phyloP scores from a whole-genome alignment of 1,139 yeast species.

The Arxiozyma bovina region DNA sequence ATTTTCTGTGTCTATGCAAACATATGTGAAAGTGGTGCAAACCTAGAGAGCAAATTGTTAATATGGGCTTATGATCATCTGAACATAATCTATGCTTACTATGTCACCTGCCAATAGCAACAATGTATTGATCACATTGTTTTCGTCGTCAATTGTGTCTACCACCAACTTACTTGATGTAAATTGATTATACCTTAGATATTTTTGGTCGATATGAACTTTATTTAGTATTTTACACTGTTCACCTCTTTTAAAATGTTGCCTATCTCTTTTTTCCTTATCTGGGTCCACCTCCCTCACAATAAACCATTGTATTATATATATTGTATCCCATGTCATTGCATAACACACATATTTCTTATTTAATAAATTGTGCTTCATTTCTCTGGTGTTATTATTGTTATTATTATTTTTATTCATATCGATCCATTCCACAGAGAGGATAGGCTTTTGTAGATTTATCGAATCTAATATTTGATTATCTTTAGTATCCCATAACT shows the following conservation, averaged over 20 bases:
- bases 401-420: no score
- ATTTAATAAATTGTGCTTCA: background rate
- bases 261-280: background rate
- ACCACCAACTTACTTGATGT: background rate
- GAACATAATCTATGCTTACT: background rate
- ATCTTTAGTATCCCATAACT: conserved; percentile 19
- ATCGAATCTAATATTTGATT: conserved; percentile 11
- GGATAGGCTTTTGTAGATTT: conserved; percentile 15
- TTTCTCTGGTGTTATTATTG: background rate
- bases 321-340: conserved; percentile 11
- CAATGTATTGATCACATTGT: background rate
- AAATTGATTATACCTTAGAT: background rate
- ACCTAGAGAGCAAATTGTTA: background rate
- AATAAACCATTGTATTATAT: conserved; percentile 7
- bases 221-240: background rate
- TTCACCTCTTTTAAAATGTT: background rate
- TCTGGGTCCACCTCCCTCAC: background rate
- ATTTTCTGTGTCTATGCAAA: no score
- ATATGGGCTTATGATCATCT: background rate
- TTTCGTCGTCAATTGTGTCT: background rate
- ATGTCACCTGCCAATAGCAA: background rate
- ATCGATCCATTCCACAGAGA: conserved; percentile 13
- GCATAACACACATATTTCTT: conserved; percentile 9
- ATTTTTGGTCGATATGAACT: background rate
- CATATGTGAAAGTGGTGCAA: no score